Percentiles rank a stretch among this genome's conserved stretches.
These are phyloP conservation scores for Collybia sordida DNA, from an alignment of 768 basidiomycete species.

Conservation along the genomic window DNA sequence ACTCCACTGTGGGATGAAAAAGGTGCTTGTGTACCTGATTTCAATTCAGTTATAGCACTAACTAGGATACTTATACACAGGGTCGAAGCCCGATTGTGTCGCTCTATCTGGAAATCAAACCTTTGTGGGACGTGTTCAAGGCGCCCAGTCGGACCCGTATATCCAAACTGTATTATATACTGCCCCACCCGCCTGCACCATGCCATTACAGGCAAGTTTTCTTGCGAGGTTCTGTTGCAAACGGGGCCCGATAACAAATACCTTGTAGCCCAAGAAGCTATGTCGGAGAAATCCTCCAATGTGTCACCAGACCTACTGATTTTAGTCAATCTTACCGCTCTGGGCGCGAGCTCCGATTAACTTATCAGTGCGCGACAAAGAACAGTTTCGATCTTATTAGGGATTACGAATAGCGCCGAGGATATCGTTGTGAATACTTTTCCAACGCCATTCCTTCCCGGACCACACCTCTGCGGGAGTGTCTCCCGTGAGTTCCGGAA, in stretches of 20 bases:
- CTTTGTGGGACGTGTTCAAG: neutral
- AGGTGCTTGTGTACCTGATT: neutral
- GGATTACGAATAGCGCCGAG: slow-evolving; percentile 9
- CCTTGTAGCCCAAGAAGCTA: neutral
- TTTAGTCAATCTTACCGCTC: slow-evolving; percentile 14
- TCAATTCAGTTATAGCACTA: neutral
- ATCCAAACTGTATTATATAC: neutral
- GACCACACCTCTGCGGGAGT: slow-evolving; percentile 13
- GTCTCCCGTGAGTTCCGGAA: slow-evolving; percentile 7
- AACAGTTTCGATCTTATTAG: slow-evolving; percentile 9
- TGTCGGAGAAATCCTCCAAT: neutral
- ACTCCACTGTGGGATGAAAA: slow-evolving; percentile 4
- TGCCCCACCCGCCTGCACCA: slow-evolving; percentile 1
- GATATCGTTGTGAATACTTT: slow-evolving; percentile 9
- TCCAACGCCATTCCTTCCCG: slow-evolving; percentile 14
- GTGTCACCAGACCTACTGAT: slow-evolving; percentile 15
- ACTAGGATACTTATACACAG: neutral
- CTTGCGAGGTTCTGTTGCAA: neutral
- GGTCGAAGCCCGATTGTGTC: neutral
- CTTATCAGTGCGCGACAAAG: slow-evolving; percentile 3
- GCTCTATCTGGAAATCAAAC: neutral
- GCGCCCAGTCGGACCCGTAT: neutral
- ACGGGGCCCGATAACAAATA: neutral
- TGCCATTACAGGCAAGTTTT: neutral
- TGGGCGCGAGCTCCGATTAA: neutral